Evolutionary conservation across 495 filamentous ascomycete species (phyloP).

Genomic region (Xylaria longipes): DNA sequence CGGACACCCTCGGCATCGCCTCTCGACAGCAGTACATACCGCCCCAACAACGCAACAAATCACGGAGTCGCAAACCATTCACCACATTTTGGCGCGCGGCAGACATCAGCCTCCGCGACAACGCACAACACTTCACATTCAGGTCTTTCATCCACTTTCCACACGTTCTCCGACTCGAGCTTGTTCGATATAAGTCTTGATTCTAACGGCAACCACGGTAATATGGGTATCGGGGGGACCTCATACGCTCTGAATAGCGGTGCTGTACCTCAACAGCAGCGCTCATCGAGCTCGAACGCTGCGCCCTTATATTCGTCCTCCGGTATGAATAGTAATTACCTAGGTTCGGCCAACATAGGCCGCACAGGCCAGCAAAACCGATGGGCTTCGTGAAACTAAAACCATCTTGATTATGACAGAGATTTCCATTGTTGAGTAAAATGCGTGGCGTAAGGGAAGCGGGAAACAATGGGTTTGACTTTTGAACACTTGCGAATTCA

Average conservation of each 20-base stretch:
- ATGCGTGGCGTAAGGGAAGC: conserved; percentile 27
- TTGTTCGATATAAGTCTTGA: conserved; percentile 52
- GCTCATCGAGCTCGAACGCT: conserved; percentile 37
- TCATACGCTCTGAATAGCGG: conserved; percentile 39
- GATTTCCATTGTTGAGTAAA: conserved; percentile 13
- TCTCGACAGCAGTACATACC: conserved; percentile 42
- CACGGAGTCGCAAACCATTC: conserved; percentile 48
- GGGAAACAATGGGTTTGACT: conserved; percentile 20
- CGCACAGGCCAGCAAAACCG: conserved; percentile 36
- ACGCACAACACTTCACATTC: conserved; percentile 39
- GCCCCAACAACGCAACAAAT: conserved; percentile 32
- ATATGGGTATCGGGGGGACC: conserved; percentile 33
- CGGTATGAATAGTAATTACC: conserved; percentile 38
- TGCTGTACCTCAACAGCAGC: conserved; percentile 36
- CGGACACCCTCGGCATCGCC: conserved; percentile 48
- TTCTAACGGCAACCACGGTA: conserved; percentile 38
- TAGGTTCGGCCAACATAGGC: conserved; percentile 36
- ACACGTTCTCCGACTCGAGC: conserved; percentile 41
- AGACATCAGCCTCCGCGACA: conserved; percentile 32
- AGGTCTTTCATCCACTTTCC: conserved; percentile 33
- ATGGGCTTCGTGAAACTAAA: conserved; percentile 35
- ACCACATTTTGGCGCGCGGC: conserved; percentile 42
- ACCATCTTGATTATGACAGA: neutral
- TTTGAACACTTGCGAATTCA: conserved; percentile 20
- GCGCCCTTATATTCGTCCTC: conserved; percentile 37